Percentiles rank a stretch among this genome's conserved stretches.
Evolutionary conservation across 2,329 filamentous ascomycete genomes (phyloP).

Genomic region (Hortaea werneckii): DNA sequence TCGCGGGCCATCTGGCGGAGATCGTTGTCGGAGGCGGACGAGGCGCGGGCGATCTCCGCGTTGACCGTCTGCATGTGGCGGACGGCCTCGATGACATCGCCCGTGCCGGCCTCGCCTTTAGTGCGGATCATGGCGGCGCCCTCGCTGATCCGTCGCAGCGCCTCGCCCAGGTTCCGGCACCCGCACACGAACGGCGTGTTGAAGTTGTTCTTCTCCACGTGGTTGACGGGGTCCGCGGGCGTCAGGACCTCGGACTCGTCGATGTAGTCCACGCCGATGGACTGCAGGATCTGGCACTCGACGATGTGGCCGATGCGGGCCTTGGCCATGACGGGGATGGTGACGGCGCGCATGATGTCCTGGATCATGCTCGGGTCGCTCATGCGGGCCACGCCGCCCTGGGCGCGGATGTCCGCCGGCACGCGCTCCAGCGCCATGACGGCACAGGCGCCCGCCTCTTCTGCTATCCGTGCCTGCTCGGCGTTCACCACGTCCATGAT

Average conservation of each 20-base stretch:
- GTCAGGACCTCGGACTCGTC: conserved; percentile 97
- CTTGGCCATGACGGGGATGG: conserved; percentile 98
- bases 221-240: conserved; percentile 79
- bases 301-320: conserved; percentile 96
- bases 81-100: conserved; percentile 93
- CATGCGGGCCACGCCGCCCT: conserved; percentile 95
- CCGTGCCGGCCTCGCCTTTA: conserved; percentile 95
- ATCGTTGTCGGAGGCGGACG: conserved; percentile 56
- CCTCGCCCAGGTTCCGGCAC: conserved; percentile 88
- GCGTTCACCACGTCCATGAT: conserved; percentile 99
- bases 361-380: conserved; percentile 89
- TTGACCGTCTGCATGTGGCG: conserved; percentile 91
- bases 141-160: conserved; percentile 79
- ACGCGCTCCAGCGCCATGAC: conserved; percentile 99
- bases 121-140: conserved; percentile 98
- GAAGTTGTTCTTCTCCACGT: conserved; percentile 82
- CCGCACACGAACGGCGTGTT: conserved; percentile 89
- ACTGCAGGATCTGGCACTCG: conserved; percentile 94
- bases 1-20: conserved; percentile 72
- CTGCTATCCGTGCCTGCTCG: conserved; percentile 85
- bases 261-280: conserved; percentile 92
- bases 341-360: conserved; percentile 88
- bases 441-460: conserved; percentile 88
- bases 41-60: conserved; percentile 65
- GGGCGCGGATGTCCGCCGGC: conserved; percentile 83